phyloP scores from a whole-genome alignment of 768 basidiomycete genomes.

The Lactarius sp. region DNA sequence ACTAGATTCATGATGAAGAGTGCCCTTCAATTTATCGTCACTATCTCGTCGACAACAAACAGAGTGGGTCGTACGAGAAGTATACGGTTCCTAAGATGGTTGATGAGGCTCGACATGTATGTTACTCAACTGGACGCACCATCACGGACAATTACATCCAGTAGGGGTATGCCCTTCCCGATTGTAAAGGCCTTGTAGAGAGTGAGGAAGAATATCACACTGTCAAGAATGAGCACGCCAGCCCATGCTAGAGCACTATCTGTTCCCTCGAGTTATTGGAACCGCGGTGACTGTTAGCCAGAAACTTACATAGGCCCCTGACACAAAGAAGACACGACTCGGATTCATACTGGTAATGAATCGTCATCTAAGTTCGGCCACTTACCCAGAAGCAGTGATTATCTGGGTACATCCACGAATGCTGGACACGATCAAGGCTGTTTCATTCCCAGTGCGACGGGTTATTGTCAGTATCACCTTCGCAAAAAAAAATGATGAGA shows the following conservation, averaged over 20 bases:
- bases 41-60: too few species aligned
- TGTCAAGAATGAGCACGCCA: constrained; percentile 11
- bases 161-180: neutral
- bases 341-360: too few species aligned
- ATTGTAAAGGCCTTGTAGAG: constrained; percentile 10
- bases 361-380: too few species aligned
- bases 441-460: too few species aligned
- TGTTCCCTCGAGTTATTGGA: neutral
- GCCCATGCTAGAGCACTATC: constrained; percentile 9
- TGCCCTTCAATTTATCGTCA: neutral
- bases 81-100: constrained; percentile 10
- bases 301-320: constrained; percentile 8
- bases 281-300: too few species aligned
- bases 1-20: constrained; percentile 10
- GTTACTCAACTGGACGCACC: neutral
- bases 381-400: too few species aligned
- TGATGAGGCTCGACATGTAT: neutral
- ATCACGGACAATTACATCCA: neutral
- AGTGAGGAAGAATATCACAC: constrained; percentile 11
- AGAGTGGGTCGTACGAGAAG: constrained; percentile 7
- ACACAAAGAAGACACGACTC: neutral
- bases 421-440: too few species aligned
- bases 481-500: too few species aligned
- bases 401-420: too few species aligned
- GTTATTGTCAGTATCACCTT: too few species aligned